Evolutionary conservation across 176 grass and related monocot genomes (phyloP).

Genomic region (Avena atlantica): DNA sequence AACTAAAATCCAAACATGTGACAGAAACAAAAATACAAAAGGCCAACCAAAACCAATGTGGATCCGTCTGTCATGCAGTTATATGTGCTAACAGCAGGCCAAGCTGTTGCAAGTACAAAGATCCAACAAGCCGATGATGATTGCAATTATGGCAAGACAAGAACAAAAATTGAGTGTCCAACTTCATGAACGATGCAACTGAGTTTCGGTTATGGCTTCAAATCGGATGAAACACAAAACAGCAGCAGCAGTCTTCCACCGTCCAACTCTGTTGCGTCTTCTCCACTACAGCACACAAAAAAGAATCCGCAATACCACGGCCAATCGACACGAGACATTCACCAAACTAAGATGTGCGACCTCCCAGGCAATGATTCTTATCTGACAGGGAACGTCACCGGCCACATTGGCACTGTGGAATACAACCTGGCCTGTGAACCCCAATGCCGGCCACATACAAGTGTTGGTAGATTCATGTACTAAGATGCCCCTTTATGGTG

Average conservation of each 20-base stretch:
- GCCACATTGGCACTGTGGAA: conserved; percentile 55
- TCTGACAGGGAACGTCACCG: conserved; percentile 51
- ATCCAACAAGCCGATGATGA: conserved; percentile 1
- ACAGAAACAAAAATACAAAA: conserved; percentile 60
- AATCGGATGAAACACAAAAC: conserved; percentile 7
- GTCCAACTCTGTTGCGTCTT: background rate
- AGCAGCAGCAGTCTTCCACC: conserved; percentile 1
- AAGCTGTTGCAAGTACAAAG: conserved; percentile 46
- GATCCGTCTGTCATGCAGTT: conserved; percentile 48
- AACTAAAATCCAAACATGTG: conserved; percentile 54
- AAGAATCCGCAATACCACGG: background rate
- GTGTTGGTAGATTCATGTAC: conserved; percentile 57
- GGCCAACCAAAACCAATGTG: conserved; percentile 55
- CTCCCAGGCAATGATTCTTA: conserved; percentile 49
- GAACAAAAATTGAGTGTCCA: background rate
- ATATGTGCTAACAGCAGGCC: conserved; percentile 34
- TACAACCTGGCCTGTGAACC: conserved; percentile 64
- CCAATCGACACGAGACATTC: conserved; percentile 8
- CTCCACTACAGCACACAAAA: background rate
- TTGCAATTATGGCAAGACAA: background rate
- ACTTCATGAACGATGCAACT: background rate
- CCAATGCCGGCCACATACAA: conserved; percentile 47
- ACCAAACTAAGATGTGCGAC: conserved; percentile 10
- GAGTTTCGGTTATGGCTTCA: background rate
- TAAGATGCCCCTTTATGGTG: conserved; percentile 54